A percentile compares a stretch with the other conserved stretches of the same genome.
These are phyloP conservation scores for Salix purpurea DNA, from an alignment of 345 rosid species.

Conservation along the genomic window DNA sequence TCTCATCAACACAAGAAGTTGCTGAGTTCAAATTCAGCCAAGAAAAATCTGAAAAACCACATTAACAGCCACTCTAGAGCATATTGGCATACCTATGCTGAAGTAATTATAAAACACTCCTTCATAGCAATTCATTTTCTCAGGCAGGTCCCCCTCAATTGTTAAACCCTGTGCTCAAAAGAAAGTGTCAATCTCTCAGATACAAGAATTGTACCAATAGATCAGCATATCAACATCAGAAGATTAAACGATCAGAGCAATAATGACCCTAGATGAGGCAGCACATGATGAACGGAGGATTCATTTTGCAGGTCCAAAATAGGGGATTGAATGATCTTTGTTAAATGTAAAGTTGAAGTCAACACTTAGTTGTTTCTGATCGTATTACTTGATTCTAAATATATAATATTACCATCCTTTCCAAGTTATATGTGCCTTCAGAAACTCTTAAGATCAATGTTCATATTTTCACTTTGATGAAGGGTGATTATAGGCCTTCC, in stretches of 20 bases:
- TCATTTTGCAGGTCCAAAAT: not conserved
- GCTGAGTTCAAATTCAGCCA: not conserved
- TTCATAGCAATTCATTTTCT: slow-evolving; percentile 48
- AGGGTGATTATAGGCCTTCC: not conserved
- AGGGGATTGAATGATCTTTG: not conserved
- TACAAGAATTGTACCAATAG: slow-evolving; percentile 11
- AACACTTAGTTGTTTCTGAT: not conserved
- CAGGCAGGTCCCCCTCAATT: slow-evolving; percentile 59
- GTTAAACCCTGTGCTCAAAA: slow-evolving; percentile 49
- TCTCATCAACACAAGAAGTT: not conserved
- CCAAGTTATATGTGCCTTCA: not conserved
- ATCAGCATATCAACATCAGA: not conserved
- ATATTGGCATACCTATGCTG: slow-evolving; percentile 63
- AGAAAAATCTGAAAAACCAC: not conserved
- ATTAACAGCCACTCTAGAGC: not conserved
- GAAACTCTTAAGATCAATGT: not conserved
- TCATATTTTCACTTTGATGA: not conserved
- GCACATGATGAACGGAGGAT: not conserved
- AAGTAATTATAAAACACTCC: slow-evolving; percentile 95
- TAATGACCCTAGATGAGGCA: not conserved
- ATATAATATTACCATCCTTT: not conserved
- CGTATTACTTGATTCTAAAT: not conserved
- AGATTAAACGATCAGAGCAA: not conserved
- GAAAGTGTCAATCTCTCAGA: slow-evolving; percentile 10
- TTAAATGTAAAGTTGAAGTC: not conserved